Base-by-base conservation (phyloP, 1,139 yeast genomes). In the Scheffersomyces illinoinensis region DNA sequence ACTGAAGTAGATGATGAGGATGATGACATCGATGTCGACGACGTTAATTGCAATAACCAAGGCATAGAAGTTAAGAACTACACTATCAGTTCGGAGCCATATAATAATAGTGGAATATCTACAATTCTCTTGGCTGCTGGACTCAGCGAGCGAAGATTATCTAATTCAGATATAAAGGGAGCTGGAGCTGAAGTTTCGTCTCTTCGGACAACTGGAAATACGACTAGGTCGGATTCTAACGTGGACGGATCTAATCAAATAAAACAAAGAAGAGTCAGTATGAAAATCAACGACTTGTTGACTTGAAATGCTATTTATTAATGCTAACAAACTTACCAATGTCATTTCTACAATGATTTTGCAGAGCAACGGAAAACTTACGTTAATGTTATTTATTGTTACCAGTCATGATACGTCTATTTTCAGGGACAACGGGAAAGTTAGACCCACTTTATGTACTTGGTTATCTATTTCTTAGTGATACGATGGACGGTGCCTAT, bases 101-200 rank as follows among this genome's bases (percentile, higher is more conserved):
- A 53, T 17, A 53, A 54, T 46, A 56, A 51, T 17, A 33, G 51
- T 26, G 67, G 67, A 18, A 66, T 66, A 14, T 60, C 61, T 33
- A 56, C 67, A 10, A 66, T 66, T 26, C 59, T 66, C 17, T 58
- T 64, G 47, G 68, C 67, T 6, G 68, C 68, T 2, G 64, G 62
- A 8, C 20, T 60, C 33, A 26, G 57, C n/a, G 61, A 55, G 10
- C 19, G 48, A 24, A 18, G 51, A 23, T 19, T 20, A 14, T 20
- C 53, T 17, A 48, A 43, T 48, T n/a, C 24, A 50, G 53, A 56
- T 55, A 18, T 59, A 55, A 21, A 52, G 49, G 20, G 54, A 39
- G 10, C 52, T 24, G 54, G 39, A 23, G 49, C 58, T 43, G 56
- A 48, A 20, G 26, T 48, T 12, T 48, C 51, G 21, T 24, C 51